Evolutionary conservation across 2,329 filamentous ascomycete genomes (phyloP), one percentile per base, ranked within the genome.

Genomic region (Neofusicoccum laricinum): DNA sequence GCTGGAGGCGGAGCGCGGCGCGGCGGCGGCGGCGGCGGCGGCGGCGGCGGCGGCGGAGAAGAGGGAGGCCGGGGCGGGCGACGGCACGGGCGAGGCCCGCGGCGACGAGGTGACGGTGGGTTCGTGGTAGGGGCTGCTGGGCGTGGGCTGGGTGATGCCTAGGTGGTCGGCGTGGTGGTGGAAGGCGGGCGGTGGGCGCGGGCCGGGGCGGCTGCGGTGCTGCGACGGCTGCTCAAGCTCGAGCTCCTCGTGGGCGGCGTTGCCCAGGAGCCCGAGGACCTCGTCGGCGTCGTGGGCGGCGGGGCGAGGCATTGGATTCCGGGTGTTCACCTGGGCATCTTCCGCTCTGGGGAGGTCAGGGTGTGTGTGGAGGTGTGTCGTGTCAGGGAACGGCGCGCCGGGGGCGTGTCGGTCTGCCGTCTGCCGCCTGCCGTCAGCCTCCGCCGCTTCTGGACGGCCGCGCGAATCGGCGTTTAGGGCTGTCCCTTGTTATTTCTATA

Each of bases 231-330:
- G 25, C 10, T 61, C 58, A 32, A 49, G 58, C 58, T 49, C 45
- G 61, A 53, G 61, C 25, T 63, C 61, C 43, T 43, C 19, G 48
- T 63, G 43, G 46, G 25, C 63, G 63, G 41, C 55, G 63, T 64
- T 46, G 63, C 48, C 61, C 34, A 64, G 55, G 11, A 64, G 55
- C 19, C 63, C 63, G 36, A 61, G 53, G 55, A 57, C 46, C 55
- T 64, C 63, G 36, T 64, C 63, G 46, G 46, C 36, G 45, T 64
- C 63, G 63, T 48, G 57, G 63, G 63, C 63, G 46, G 53, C 63
- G 51, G 62, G 55, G 62, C 25, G 51, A 64, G 50, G 50, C 63
- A 64, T 64, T 58, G 53, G 30, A 12, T 11, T 38, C 53, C 32
- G 48, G 40, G 43, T 8, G 61, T 53, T 55, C 50, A 63, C 48